phyloP scores from a whole-genome alignment of 352 stramenopile genomes.

The Phytophthora pisi region DNA sequence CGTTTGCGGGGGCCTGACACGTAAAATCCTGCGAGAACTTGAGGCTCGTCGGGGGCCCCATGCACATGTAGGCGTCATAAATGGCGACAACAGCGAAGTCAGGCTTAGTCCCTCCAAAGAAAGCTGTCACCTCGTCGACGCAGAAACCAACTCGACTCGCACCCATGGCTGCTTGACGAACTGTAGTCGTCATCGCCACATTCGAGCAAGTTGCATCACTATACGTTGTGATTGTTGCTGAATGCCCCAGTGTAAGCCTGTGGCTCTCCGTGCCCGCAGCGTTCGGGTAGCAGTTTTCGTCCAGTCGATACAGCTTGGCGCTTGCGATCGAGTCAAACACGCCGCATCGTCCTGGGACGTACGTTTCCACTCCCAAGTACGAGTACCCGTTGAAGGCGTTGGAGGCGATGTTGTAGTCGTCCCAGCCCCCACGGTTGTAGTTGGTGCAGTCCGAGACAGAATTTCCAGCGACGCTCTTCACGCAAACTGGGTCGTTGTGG shows the following conservation, averaged over 20 bases:
- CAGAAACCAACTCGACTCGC: not conserved
- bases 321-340: not conserved
- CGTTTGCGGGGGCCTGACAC: not conserved
- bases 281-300: slow-evolving; percentile 16
- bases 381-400: not conserved
- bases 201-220: slow-evolving; percentile 1
- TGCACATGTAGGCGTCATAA: slow-evolving; percentile 12
- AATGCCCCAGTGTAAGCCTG: slow-evolving; percentile 5
- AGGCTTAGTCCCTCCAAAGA: not conserved
- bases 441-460: slow-evolving; percentile 13
- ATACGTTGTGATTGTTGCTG: slow-evolving; percentile 8
- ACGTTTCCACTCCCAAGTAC: slow-evolving; percentile 11
- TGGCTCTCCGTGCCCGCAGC: slow-evolving; percentile 3
- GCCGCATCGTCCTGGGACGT: not conserved
- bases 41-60: not conserved
- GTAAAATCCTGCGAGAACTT: slow-evolving; percentile 10
- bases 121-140: slow-evolving; percentile 2
- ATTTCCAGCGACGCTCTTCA: not conserved
- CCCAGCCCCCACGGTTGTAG: slow-evolving; percentile 1
- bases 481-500: slow-evolving; percentile 10
- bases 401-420: slow-evolving; percentile 5
- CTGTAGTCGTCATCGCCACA: not conserved
- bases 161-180: not conserved
- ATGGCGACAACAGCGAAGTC: not conserved
- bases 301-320: slow-evolving; percentile 1